phyloP scores from a whole-genome alignment of 495 filamentous ascomycete genomes.

The Penicillium salamii region DNA sequence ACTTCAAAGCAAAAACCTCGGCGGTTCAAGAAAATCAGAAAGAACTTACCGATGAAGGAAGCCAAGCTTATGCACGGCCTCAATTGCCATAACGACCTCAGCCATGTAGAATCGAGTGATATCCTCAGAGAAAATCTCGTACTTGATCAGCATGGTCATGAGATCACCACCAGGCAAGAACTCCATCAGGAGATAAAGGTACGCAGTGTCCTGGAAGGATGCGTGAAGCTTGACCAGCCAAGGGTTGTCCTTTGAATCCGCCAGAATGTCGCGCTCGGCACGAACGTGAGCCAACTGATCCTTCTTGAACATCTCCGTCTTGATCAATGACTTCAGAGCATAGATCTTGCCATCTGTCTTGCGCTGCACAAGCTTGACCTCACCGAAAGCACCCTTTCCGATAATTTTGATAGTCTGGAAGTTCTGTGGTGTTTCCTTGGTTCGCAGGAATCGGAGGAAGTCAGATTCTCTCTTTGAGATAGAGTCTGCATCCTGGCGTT shows the following conservation, averaged over 20 bases:
- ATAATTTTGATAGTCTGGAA: slow-evolving; percentile 97
- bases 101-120: slow-evolving; percentile 99
- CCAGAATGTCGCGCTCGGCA: slow-evolving; percentile 94
- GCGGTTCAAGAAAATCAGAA: background rate
- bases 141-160: slow-evolving; percentile 99
- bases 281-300: slow-evolving; percentile 99
- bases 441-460: slow-evolving; percentile 91
- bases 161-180: slow-evolving; percentile 96
- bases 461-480: slow-evolving; percentile 81
- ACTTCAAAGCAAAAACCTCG: background rate
- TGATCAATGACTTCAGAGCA: slow-evolving; percentile 95
- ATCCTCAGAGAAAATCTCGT: slow-evolving; percentile 98
- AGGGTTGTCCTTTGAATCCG: slow-evolving; percentile 91
- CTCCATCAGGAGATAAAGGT: slow-evolving; percentile 99
- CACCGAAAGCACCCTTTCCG: slow-evolving; percentile 97
- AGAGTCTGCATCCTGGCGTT: slow-evolving; percentile 72
- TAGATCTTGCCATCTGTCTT: slow-evolving; percentile 97
- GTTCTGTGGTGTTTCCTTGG: slow-evolving; percentile 86
- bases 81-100: slow-evolving; percentile 94
- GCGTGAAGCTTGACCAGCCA: slow-evolving; percentile 99
- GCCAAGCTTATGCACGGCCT: slow-evolving; percentile 94
- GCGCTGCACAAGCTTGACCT: slow-evolving; percentile 94
- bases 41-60: slow-evolving; percentile 91
- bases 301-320: slow-evolving; percentile 99
- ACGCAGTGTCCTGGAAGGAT: slow-evolving; percentile 93